A percentile compares a stretch with the other conserved stretches of the same genome.
phyloP scores from a whole-genome alignment of 1,284 basidiomycete species.

The Lentinula novae-zelandiae region DNA sequence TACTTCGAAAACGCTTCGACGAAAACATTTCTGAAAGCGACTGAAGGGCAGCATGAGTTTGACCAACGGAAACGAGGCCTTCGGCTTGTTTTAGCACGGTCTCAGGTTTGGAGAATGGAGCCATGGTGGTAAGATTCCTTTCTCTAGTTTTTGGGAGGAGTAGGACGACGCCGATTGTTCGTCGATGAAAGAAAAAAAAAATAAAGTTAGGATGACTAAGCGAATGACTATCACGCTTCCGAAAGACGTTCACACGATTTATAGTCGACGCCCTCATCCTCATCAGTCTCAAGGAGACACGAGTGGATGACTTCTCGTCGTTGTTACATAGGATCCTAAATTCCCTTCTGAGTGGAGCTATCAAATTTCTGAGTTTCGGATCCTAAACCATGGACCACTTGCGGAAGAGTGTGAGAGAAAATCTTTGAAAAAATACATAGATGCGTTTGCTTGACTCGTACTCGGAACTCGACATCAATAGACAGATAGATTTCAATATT shows the following conservation, averaged over 20 bases:
- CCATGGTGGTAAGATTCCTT: conserved; percentile 47
- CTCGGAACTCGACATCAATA: too few species aligned
- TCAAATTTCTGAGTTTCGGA: too few species aligned
- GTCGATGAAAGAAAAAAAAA: neutral
- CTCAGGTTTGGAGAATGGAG: conserved; percentile 89
- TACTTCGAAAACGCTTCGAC: conserved; percentile 92
- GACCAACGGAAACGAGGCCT: conserved; percentile 87
- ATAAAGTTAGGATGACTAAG: conserved; percentile 2
- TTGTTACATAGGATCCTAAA: too few species aligned
- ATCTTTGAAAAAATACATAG: too few species aligned
- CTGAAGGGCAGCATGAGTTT: conserved; percentile 85
- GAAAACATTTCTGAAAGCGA: conserved; percentile 90
- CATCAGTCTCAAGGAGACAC: too few species aligned
- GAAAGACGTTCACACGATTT: neutral
- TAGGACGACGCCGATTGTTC: neutral
- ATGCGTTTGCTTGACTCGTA: too few species aligned
- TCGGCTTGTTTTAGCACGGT: conserved; percentile 90
- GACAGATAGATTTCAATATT: too few species aligned
- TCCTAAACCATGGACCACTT: too few species aligned
- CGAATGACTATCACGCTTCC: neutral
- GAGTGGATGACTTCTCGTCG: too few species aligned
- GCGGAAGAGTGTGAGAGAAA: too few species aligned
- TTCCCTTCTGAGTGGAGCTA: too few species aligned
- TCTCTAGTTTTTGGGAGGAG: neutral
- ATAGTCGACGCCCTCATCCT: too few species aligned